Conservation (phyloP, 225 moss, liverwort and hornwort species). For the Bryum argenteum region DNA sequence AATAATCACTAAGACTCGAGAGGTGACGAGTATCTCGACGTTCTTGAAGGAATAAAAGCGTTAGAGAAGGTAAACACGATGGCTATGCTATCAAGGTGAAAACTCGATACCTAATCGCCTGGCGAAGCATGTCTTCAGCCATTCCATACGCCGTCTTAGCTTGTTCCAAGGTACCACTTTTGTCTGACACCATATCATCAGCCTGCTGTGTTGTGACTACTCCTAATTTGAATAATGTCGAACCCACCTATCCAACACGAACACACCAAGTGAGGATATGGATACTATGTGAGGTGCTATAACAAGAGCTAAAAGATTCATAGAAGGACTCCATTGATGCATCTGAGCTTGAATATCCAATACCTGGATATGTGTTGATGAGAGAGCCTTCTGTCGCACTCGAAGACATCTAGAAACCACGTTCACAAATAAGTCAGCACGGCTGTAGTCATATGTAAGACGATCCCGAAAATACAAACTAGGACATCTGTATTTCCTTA, state of each 20-base stretch:
- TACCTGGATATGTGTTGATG: conserved; percentile 84
- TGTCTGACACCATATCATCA: conserved; percentile 55
- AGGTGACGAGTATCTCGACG: neutral
- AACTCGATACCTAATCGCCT: conserved; percentile 64
- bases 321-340: conserved; percentile 17
- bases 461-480: neutral
- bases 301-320: neutral
- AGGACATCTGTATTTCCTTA: neutral
- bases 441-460: neutral
- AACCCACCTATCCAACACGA: conserved; percentile 62
- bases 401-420: conserved; percentile 69
- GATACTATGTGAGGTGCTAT: conserved; percentile 4
- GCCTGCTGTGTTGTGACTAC: conserved; percentile 78
- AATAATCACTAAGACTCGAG: neutral
- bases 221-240: conserved; percentile 86
- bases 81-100: conserved; percentile 7
- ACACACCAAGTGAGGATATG: conserved; percentile 27
- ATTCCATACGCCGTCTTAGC: conserved; percentile 61
- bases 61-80: neutral
- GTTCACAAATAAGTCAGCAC: conserved; percentile 20
- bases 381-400: conserved; percentile 71
- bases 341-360: conserved; percentile 3
- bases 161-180: conserved; percentile 35
- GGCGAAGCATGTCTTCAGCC: conserved; percentile 80
- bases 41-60: neutral